phyloP scores from a whole-genome alignment of 2,329 filamentous ascomycete genomes.

The Nigrospora sphaerica region DNA sequence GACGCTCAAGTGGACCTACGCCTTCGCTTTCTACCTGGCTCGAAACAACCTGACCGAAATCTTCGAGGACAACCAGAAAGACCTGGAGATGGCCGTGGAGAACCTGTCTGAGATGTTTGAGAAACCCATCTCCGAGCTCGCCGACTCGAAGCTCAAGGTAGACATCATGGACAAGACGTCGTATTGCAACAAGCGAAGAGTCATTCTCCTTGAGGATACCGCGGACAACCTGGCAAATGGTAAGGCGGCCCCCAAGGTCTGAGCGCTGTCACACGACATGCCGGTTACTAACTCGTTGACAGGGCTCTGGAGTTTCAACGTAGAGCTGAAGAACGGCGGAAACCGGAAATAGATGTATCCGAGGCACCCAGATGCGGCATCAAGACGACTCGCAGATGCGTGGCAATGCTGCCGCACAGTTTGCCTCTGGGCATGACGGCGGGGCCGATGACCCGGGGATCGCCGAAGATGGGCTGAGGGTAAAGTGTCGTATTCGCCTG shows the following conservation, averaged over 20 bases:
- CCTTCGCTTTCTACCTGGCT: conserved; percentile 95
- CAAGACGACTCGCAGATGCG: no score
- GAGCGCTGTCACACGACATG: neutral
- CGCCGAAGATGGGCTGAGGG: no score
- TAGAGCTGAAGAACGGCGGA: conserved; percentile 16
- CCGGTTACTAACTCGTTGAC: neutral
- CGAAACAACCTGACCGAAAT: conserved; percentile 95
- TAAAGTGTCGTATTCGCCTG: no score
- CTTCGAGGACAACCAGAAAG: conserved; percentile 98
- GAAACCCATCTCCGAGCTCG: conserved; percentile 83
- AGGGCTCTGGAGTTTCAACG: conserved; percentile 24
- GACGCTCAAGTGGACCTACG: conserved; percentile 98
- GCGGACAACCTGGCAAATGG: conserved; percentile 86
- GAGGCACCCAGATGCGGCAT: no score
- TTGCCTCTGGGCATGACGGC: no score
- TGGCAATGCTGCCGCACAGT: no score
- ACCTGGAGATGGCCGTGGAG: conserved; percentile 94
- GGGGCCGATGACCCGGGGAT: no score
- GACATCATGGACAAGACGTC: conserved; percentile 98
- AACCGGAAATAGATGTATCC: no score
- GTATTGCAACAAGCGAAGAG: conserved; percentile 87
- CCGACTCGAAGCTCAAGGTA: conserved; percentile 84
- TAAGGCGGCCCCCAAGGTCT: conserved; percentile 22
- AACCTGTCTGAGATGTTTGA: conserved; percentile 99
- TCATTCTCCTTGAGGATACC: conserved; percentile 87